A percentile compares a stretch with the other conserved stretches of the same genome.
Conservation (phyloP, 2,329 filamentous ascomycete genomes). For the Coccinonectria pachysandricola region DNA sequence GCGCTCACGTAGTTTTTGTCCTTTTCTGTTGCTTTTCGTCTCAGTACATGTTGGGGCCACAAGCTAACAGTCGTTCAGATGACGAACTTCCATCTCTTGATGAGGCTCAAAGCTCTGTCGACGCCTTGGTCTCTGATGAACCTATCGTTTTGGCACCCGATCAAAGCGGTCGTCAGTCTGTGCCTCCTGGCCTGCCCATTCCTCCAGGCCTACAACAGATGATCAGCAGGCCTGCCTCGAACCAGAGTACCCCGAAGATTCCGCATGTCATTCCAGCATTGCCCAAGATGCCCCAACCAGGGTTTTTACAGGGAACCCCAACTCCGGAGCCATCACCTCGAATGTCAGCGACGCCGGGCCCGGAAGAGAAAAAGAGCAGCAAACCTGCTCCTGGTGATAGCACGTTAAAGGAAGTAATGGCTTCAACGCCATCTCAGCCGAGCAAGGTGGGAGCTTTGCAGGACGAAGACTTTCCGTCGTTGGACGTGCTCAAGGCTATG, state of each 20-base stretch:
- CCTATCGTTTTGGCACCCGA: slow-evolving; percentile 9
- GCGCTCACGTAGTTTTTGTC: slow-evolving; percentile 19
- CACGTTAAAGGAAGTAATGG: slow-evolving; percentile 35
- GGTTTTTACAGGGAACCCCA: slow-evolving; percentile 14
- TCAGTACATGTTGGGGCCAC: slow-evolving; percentile 10
- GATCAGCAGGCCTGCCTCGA: slow-evolving; percentile 13
- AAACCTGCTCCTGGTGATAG: slow-evolving; percentile 36
- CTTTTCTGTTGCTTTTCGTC: slow-evolving; percentile 14
- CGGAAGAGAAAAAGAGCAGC: slow-evolving; percentile 31
- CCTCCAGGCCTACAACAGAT: slow-evolving; percentile 11
- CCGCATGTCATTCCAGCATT: slow-evolving; percentile 17
- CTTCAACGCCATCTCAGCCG: slow-evolving; percentile 23
- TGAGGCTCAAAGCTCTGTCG: slow-evolving; percentile 53
- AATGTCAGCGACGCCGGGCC: slow-evolving; percentile 16
- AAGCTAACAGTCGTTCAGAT: slow-evolving; percentile 44
- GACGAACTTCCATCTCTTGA: slow-evolving; percentile 52
- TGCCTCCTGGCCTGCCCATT: slow-evolving; percentile 22
- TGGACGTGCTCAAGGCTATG: slow-evolving; percentile 34
- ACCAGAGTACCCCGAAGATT: slow-evolving; percentile 9
- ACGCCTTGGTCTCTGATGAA: slow-evolving; percentile 57
- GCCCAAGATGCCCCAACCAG: slow-evolving; percentile 16
- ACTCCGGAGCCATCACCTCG: slow-evolving; percentile 26
- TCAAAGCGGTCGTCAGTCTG: slow-evolving; percentile 11
- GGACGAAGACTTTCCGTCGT: slow-evolving; percentile 53
- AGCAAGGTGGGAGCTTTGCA: slow-evolving; percentile 29